These are phyloP conservation scores for Kurtzmaniella natalensis DNA, from an alignment of 1,139 yeast species.

Conservation along the genomic window DNA sequence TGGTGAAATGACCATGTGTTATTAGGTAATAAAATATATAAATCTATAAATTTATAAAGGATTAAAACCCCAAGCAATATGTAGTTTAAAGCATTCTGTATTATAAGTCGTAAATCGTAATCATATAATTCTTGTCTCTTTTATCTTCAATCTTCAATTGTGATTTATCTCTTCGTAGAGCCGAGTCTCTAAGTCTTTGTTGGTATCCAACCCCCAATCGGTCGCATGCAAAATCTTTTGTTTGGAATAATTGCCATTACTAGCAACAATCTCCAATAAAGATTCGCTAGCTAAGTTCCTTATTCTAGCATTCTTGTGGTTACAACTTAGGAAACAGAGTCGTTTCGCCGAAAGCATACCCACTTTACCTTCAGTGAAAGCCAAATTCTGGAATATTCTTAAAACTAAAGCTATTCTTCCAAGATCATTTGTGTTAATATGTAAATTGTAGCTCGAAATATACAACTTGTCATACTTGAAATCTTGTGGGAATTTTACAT, in stretches of 20 bases:
- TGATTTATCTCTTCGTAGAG: no score
- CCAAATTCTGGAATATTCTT: conserved; percentile 32
- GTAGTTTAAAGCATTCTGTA: no score
- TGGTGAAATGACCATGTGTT: no score
- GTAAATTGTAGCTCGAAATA: conserved; percentile 54
- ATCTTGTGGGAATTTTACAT: conserved; percentile 21
- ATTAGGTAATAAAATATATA: no score
- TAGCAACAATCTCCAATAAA: conserved; percentile 22
- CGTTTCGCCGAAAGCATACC: conserved; percentile 19
- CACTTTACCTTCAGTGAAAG: conserved; percentile 9
- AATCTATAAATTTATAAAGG: no score
- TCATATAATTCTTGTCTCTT: no score
- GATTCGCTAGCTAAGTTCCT: conserved; percentile 29
- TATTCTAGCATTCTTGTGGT: conserved; percentile 26
- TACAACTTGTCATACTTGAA: conserved; percentile 41
- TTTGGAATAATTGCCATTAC: background rate
- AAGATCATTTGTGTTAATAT: conserved; percentile 40
- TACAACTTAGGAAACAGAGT: conserved; percentile 24
- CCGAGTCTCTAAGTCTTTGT: background rate
- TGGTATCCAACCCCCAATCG: background rate
- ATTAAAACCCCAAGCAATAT: no score
- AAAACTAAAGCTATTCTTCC: conserved; percentile 30
- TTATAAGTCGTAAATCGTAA: no score
- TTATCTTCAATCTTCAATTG: no score
- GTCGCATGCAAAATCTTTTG: conserved; percentile 2